Evolutionary conservation across 148 eudicot species (phyloP).

Genomic region (Chenopodium berlandieri): DNA sequence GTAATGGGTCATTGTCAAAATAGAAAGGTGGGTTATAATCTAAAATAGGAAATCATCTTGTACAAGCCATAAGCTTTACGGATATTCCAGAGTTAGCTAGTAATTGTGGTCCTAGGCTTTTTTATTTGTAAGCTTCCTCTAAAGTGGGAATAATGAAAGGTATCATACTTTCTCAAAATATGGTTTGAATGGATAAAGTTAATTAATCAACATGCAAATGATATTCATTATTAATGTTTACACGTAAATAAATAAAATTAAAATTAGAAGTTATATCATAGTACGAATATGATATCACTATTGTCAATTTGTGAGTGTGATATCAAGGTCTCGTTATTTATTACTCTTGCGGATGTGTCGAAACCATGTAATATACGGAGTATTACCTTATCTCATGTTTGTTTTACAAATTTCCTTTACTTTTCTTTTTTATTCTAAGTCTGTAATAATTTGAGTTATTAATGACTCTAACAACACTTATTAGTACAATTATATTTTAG

Average conservation of each 20-base stretch:
- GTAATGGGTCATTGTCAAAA: background rate
- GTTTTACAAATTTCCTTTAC: background rate
- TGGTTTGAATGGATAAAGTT: slow-evolving; percentile 10
- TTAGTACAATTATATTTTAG: too few relatives aligned
- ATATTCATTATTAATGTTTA: background rate
- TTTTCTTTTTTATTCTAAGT: background rate
- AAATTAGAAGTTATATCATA: background rate
- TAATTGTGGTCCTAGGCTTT: background rate
- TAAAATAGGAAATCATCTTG: slow-evolving; percentile 17
- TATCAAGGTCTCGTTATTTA: background rate
- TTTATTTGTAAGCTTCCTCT: background rate
- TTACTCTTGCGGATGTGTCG: background rate
- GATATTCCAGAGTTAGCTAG: background rate
- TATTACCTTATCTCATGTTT: background rate
- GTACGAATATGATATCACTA: background rate
- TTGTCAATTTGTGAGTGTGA: background rate
- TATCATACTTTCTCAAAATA: background rate
- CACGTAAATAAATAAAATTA: background rate
- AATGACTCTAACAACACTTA: too few relatives aligned
- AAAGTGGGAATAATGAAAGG: slow-evolving; percentile 3
- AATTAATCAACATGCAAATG: slow-evolving; percentile 1
- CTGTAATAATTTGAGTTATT: too few relatives aligned
- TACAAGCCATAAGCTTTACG: slow-evolving; percentile 11
- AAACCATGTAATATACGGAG: background rate
- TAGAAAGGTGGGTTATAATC: background rate